phyloP scores from a whole-genome alignment of 1,284 basidiomycete genomes.

The Sporisorium graminicola region DNA sequence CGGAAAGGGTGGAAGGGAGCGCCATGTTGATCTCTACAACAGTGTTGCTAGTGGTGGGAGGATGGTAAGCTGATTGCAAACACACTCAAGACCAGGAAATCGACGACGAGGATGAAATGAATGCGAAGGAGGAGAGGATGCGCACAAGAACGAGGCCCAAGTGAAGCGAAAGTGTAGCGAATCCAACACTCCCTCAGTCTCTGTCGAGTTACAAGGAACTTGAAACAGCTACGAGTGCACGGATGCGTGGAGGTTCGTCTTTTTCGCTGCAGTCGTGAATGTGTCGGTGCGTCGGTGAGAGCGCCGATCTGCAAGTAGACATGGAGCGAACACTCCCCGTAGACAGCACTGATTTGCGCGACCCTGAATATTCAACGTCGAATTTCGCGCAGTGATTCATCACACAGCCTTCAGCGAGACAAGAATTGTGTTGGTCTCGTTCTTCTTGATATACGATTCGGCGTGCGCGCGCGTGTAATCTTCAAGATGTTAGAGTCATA shows the following conservation, averaged over 20 bases:
- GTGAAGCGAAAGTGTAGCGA: too few relatives aligned
- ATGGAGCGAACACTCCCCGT: not conserved
- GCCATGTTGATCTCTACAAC: conserved; percentile 28
- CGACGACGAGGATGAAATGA: not conserved
- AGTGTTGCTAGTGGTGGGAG: conserved; percentile 9
- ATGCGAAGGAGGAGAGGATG: not conserved
- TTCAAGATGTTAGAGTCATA: not conserved
- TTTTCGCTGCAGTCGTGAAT: not conserved
- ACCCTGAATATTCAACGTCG: not conserved
- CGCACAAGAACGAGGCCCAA: not conserved
- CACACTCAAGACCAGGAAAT: not conserved
- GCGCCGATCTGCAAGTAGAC: conserved; percentile 1
- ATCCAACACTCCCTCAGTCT: too few relatives aligned
- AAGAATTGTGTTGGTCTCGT: not conserved
- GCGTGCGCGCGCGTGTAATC: not conserved
- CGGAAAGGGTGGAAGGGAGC: conserved; percentile 48
- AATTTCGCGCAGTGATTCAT: not conserved
- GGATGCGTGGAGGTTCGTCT: conserved; percentile 18
- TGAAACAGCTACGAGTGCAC: conserved; percentile 8
- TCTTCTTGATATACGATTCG: not conserved
- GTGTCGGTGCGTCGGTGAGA: conserved; percentile 6
- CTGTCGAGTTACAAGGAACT: too few relatives aligned
- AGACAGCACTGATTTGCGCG: not conserved
- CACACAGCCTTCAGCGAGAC: not conserved
- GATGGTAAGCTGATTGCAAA: not conserved